A percentile compares a stretch with the other conserved stretches of the same genome.
Conservation (phyloP, 345 rosid species). For the Linum trigynum region DNA sequence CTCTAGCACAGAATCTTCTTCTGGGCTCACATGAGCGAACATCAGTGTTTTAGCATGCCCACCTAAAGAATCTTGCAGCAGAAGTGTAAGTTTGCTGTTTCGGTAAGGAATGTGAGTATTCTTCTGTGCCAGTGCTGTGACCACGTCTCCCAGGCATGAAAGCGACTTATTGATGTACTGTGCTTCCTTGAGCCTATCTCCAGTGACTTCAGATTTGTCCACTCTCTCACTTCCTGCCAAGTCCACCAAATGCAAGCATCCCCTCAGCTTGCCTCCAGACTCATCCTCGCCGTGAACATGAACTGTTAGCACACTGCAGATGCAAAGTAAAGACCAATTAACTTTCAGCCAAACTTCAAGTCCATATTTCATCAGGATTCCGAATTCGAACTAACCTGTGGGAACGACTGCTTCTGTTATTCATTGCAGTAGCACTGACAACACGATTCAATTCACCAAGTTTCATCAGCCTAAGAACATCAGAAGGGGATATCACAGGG, state of each 20-base stretch:
- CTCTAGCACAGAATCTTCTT: conserved; percentile 69
- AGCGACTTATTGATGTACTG: conserved; percentile 86
- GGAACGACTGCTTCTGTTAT: conserved; percentile 78
- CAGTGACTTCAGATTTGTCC: conserved; percentile 88
- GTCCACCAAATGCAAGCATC: conserved; percentile 93
- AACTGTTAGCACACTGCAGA: conserved; percentile 64
- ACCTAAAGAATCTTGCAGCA: conserved; percentile 89
- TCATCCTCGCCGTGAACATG: conserved; percentile 74
- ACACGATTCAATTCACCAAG: conserved; percentile 84
- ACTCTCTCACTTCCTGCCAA: conserved; percentile 97
- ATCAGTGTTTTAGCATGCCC: conserved; percentile 83
- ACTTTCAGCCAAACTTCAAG: neutral
- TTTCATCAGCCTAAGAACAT: conserved; percentile 72
- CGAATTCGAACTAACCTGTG: conserved; percentile 46
- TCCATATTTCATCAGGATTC: neutral
- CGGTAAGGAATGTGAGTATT: conserved; percentile 84
- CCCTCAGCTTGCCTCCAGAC: conserved; percentile 55
- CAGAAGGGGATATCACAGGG: conserved; percentile 57
- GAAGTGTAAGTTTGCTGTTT: conserved; percentile 94
- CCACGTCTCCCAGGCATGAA: conserved; percentile 89
- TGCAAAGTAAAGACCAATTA: conserved; percentile 10
- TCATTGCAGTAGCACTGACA: conserved; percentile 72
- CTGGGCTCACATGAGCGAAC: conserved; percentile 93
- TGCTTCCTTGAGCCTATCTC: conserved; percentile 90
- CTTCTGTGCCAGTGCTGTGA: conserved; percentile 81